Percentiles rank a stretch among this genome's conserved stretches.
Conservation (phyloP, 2,329 filamentous ascomycete genomes). For the Penicillium sp. region DNA sequence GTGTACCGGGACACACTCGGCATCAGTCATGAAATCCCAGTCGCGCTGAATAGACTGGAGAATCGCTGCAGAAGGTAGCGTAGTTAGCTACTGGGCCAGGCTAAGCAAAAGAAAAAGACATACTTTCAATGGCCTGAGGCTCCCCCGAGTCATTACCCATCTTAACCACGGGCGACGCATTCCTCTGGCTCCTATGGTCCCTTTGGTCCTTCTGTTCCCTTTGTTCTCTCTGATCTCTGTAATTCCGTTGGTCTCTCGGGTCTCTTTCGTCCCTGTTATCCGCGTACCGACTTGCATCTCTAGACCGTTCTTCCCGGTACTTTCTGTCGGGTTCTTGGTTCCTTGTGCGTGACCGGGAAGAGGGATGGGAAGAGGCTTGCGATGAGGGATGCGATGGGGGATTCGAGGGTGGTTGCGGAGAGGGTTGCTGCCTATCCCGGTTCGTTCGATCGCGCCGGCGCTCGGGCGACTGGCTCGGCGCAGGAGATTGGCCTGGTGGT, state of each 20-base stretch:
- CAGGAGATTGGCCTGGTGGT: slow-evolving; percentile 32
- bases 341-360: slow-evolving; percentile 38
- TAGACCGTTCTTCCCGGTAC: slow-evolving; percentile 30
- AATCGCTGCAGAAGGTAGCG: slow-evolving; percentile 50
- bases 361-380: slow-evolving; percentile 21
- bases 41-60: slow-evolving; percentile 81
- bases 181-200: slow-evolving; percentile 22
- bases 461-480: slow-evolving; percentile 31
- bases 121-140: slow-evolving; percentile 41
- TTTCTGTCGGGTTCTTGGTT: slow-evolving; percentile 30
- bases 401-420: slow-evolving; percentile 22
- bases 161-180: slow-evolving; percentile 17
- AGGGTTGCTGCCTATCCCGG: slow-evolving; percentile 29
- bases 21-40: slow-evolving; percentile 88
- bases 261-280: background rate
- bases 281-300: slow-evolving; percentile 13
- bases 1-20: slow-evolving; percentile 88
- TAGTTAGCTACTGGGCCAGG: slow-evolving; percentile 7
- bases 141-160: slow-evolving; percentile 22
- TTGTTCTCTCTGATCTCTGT: background rate
- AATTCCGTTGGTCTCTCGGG: too few relatives aligned
- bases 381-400: slow-evolving; percentile 4
- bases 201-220: background rate
- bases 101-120: slow-evolving; percentile 7
- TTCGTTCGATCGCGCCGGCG: slow-evolving; percentile 34